Evolutionary conservation across 1,139 yeast species (phyloP), one percentile per base, ranked within the genome.

Genomic region (Debaryomyces udenii): DNA sequence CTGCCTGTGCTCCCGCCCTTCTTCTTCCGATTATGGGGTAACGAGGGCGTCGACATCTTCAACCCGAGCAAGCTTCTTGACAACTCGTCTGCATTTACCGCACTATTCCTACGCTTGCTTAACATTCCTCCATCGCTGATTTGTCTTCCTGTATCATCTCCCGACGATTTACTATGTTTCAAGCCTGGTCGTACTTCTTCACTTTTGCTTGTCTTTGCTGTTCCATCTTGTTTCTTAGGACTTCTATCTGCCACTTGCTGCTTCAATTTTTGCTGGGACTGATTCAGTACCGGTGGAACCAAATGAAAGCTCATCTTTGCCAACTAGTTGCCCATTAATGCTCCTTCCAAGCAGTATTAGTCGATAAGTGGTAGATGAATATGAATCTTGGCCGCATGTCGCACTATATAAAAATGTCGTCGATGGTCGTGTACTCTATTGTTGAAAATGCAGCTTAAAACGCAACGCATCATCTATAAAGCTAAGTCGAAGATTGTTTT

Each of bases 251-350:
- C 48, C 31, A 50, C 47, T 27, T 50, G 43, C 43, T 43, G 27
- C 27, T 61, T 59, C 36, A 64, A 34, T 44, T 63, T 61, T 44
- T 65, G 68, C 42, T 64, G 66, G 13, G 66, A 61, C 47, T 65
- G 68, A 43, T 61, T 63, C 9, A 64, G 59, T 29, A 62, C 62
- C 9, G 64, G 51, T 5, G 69, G 69, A 15, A 64, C 59, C 39
- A 64, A 23, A 14, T 37, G 35, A 31, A 37, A 37, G 26, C 35
- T 32, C 35, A 32, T 32, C 13, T n/a, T 32, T 9, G 22, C 22
- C 7, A 7, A 20, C 18, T 9, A 6, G 13, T 18, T 31, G 20
- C 22, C 11, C 10, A 7, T 31, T 6, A 6, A 30, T 14, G 9
- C n/a, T 22, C n/a, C 26, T 36, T 15, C 7, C 22, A 20, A 20